Conservation (phyloP, 2,329 filamentous ascomycete genomes). For the Rutstroemia sp. region DNA sequence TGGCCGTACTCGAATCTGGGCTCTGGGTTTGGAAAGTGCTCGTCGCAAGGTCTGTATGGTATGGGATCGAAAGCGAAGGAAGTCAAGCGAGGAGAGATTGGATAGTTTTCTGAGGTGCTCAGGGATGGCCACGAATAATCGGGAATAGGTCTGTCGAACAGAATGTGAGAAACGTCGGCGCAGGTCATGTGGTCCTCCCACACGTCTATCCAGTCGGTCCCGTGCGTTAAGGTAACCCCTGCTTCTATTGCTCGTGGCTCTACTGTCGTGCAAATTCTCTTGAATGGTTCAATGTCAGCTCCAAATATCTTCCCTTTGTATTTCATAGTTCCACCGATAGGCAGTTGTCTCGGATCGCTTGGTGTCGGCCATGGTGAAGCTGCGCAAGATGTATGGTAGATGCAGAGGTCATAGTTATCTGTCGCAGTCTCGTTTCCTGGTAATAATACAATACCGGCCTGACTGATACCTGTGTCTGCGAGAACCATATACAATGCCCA, state of each 20-base stretch:
- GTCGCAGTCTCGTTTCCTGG: not conserved
- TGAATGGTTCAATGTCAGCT: not conserved
- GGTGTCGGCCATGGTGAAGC: not conserved
- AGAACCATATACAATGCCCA: not conserved
- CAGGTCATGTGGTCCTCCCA: slow-evolving; percentile 1
- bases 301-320: slow-evolving; percentile 5
- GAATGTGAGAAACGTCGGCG: not conserved
- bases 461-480: not conserved
- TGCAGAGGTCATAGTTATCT: not conserved
- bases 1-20: no score
- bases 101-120: no score
- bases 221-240: not conserved
- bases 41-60: not conserved
- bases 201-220: not conserved
- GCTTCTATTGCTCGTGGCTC: not conserved
- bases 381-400: not conserved
- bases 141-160: not conserved
- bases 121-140: not conserved
- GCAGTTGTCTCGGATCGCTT: not conserved
- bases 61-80: not conserved
- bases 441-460: not conserved
- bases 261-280: not conserved
- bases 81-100: not conserved
- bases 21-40: no score
- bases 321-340: not conserved